These are phyloP conservation scores for Pichia californica DNA, from an alignment of 805 yeast species.

Conservation along the genomic window DNA sequence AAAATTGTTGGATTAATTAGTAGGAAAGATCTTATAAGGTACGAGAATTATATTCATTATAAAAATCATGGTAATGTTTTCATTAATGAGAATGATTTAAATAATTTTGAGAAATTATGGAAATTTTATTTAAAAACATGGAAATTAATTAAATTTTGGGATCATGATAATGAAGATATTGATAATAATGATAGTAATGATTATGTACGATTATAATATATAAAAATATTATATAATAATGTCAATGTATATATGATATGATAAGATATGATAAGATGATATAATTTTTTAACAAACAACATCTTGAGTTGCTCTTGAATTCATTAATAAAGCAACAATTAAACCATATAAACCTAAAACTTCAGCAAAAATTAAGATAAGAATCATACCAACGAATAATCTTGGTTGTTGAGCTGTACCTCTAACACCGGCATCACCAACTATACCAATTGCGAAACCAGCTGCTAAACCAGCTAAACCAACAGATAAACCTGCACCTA, in stretches of 20 bases:
- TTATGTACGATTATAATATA: not conserved
- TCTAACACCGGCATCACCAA: constrained; percentile 99
- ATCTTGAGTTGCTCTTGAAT: constrained; percentile 95
- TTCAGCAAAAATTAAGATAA: constrained; percentile 97
- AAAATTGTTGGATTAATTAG: constrained; percentile 69
- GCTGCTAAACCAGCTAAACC: constrained; percentile 97
- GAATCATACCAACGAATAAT: constrained; percentile 96
- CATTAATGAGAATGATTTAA: constrained; percentile 19
- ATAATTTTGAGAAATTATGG: constrained; percentile 17
- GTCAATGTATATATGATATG: not conserved
- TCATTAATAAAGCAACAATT: constrained; percentile 94
- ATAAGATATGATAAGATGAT: no score
- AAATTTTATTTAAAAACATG: constrained; percentile 1
- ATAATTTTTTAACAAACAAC: constrained; percentile 58
- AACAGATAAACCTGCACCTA: constrained; percentile 96
- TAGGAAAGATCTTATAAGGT: constrained; percentile 73
- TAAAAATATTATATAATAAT: not conserved
- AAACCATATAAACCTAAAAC: constrained; percentile 96
- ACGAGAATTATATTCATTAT: constrained; percentile 36
- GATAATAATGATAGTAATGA: not conserved
- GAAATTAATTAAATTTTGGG: constrained; percentile 2
- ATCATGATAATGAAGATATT: not conserved
- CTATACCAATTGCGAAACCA: constrained; percentile 98
- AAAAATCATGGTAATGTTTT: constrained; percentile 23
- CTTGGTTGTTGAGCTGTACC: constrained; percentile 98